phyloP scores from a whole-genome alignment of 148 eudicot species.

The Polygonum aviculare region DNA sequence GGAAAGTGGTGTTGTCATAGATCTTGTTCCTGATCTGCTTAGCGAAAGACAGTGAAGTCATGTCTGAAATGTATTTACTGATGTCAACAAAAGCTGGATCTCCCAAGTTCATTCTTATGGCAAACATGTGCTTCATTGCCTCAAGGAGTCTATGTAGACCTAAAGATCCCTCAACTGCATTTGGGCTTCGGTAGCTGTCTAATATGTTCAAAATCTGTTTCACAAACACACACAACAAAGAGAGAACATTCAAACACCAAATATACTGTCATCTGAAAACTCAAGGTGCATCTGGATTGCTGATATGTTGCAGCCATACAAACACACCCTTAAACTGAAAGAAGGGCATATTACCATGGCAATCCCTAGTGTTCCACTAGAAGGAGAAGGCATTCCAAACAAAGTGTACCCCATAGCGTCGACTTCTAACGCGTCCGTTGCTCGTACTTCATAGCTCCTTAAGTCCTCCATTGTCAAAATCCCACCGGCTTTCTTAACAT shows the following conservation, averaged over 20 bases:
- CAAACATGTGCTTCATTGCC: slow-evolving; percentile 87
- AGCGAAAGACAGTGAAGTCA: slow-evolving; percentile 81
- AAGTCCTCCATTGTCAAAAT: slow-evolving; percentile 84
- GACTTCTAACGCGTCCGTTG: slow-evolving; percentile 45
- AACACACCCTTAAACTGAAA: not conserved
- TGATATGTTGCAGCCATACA: too few relatives aligned
- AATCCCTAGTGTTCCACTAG: slow-evolving; percentile 81
- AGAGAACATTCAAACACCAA: not conserved
- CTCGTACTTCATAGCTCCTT: slow-evolving; percentile 48
- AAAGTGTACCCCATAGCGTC: slow-evolving; percentile 63
- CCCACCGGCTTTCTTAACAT: slow-evolving; percentile 75
- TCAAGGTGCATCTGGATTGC: too few relatives aligned
- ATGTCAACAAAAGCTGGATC: slow-evolving; percentile 65
- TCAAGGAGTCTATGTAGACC: slow-evolving; percentile 82
- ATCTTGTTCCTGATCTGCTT: slow-evolving; percentile 52
- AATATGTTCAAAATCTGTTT: slow-evolving; percentile 64
- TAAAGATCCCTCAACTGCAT: slow-evolving; percentile 55
- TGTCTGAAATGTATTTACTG: slow-evolving; percentile 43
- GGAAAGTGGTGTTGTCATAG: slow-evolving; percentile 81
- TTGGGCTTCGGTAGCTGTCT: slow-evolving; percentile 48
- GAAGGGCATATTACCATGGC: slow-evolving; percentile 41
- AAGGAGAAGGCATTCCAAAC: slow-evolving; percentile 92
- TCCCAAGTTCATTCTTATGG: slow-evolving; percentile 76
- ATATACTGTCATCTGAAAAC: not conserved
- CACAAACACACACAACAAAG: slow-evolving; percentile 9